Evolutionary conservation across 1,284 basidiomycete species (phyloP), one percentile per base, ranked within the genome.

Genomic region (Kalmanozyma brasiliensis): DNA sequence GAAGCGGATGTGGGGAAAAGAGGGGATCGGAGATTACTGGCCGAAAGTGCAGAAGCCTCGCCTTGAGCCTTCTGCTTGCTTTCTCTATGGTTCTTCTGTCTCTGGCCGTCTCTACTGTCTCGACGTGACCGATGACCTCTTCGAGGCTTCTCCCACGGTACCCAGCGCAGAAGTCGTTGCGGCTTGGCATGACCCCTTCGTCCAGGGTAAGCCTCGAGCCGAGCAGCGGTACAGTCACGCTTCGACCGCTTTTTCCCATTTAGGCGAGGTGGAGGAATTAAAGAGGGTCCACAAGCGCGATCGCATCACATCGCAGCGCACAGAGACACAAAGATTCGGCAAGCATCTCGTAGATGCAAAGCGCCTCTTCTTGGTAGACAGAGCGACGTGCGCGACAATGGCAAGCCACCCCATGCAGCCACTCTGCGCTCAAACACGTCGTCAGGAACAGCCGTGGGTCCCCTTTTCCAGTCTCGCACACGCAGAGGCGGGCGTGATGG

Each of bases 1-100:
- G 45, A 45, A 64, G 53, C 61, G 61, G 61, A 42, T 52, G 49
- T 64, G 53, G 45, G 32, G 45, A 34, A 33, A 45, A 34, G n/a
- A n/a, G n/a, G 7, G 6, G 7, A 29, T 58, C 61, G 55, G 55
- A 64, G 19, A 36, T 58, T 49, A 13, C 20, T 57, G 53, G 61
- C 49, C 61, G 45, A 52, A 63, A 26, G 19, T 6, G 3, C 11
- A 6, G 26, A 29, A 29, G 26, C 26, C 26, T 29, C 26, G 6
- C 26, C 26, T 29, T 29, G 26, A 19, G 20, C 22, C 37, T 14
- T 38, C 11, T 9, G 37, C 37, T 10, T 23, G 14, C 8, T 38
- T 7, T 36, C 35, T 7, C 17, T n/a, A n/a, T 36, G 35, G 35
- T 36, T 36, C 35, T 19, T 16, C 35, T 20, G n/a, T n/a, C n/a